Evolutionary conservation across 2,329 filamentous ascomycete species (phyloP), one percentile per base, ranked within the genome.

Genomic region (Xylogone sp.): DNA sequence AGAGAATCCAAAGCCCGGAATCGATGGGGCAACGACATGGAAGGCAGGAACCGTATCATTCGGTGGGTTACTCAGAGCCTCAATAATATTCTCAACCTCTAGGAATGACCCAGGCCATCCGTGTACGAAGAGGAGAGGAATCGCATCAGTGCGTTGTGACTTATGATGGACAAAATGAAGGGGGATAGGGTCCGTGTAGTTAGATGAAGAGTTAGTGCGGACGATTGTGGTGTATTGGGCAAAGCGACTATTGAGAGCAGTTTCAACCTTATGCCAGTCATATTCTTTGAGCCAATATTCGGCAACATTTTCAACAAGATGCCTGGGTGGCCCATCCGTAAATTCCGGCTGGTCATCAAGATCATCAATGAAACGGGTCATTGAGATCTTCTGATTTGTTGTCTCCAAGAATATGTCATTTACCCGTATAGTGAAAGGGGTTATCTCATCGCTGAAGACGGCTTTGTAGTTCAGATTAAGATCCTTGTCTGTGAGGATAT

Each of bases 1-100:
- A 0, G 70, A 74, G 57, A 76, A 77, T 10, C 68, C 74, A 53
- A 68, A 77, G 19, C 72, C 73, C 0, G 73, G 72, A 1, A 71
- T 57, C 3, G 68, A 71, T 3, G 76, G 76, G 0, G 71, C 71
- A 2, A 79, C 68, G 29, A 78, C 65, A 56, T 78, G 72, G 60
- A 75, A 78, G 3, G 73, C 67, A 18, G 68, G 71, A 9, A 54
- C 34, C 2, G 50, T 49, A 5, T 59, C 51, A 10, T 61, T 52
- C 0, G 57, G 21, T 0, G 68, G 67, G 4, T 60, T 56, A 2
- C 63, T 62, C 16, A 73, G 60, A 2, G 56, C 56, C 7, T 66
- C 60, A 34, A 74, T 59, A 22, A 75, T 62, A 21, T 62, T 62
- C 13, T 57, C 53, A 5, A 68, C 61, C 57, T 75, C 72, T 4